phyloP scores from a whole-genome alignment of 148 eudicot species.

The Vaccinium vitisidaea region DNA sequence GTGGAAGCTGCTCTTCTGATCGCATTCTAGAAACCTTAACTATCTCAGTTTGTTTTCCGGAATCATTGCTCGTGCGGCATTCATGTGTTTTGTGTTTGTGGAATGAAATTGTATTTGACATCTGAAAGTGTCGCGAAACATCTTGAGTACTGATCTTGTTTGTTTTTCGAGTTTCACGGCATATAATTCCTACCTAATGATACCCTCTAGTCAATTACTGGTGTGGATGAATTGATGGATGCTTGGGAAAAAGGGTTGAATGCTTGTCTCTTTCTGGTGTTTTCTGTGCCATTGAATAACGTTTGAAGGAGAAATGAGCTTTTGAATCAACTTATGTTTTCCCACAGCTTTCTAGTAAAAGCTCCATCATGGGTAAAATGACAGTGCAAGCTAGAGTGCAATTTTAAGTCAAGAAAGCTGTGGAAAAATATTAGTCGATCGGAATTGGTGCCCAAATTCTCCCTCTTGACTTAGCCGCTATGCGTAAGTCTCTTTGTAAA shows the following conservation, averaged over 20 bases:
- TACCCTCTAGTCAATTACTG: neutral
- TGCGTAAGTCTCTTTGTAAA: too few species aligned
- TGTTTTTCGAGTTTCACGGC: neutral
- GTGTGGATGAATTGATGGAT: too few species aligned
- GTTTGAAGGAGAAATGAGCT: neutral
- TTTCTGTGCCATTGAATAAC: too few species aligned
- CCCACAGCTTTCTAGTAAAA: neutral
- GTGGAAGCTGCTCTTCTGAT: neutral
- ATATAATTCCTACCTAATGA: neutral
- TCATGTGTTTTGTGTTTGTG: neutral
- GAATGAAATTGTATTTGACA: conserved; percentile 7
- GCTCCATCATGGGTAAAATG: too few species aligned
- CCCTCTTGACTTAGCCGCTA: too few species aligned
- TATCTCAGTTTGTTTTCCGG: neutral
- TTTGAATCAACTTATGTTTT: neutral
- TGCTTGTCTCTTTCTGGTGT: too few species aligned
- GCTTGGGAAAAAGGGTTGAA: too few species aligned
- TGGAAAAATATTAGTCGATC: too few species aligned
- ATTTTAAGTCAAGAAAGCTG: too few species aligned
- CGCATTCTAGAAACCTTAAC: neutral
- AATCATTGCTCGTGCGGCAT: neutral
- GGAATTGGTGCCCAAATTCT: too few species aligned
- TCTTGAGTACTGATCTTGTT: neutral
- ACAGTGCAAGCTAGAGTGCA: too few species aligned
- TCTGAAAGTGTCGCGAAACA: neutral